Conservation (phyloP, 1,284 basidiomycete genomes). For the Ganoderma sp. region DNA sequence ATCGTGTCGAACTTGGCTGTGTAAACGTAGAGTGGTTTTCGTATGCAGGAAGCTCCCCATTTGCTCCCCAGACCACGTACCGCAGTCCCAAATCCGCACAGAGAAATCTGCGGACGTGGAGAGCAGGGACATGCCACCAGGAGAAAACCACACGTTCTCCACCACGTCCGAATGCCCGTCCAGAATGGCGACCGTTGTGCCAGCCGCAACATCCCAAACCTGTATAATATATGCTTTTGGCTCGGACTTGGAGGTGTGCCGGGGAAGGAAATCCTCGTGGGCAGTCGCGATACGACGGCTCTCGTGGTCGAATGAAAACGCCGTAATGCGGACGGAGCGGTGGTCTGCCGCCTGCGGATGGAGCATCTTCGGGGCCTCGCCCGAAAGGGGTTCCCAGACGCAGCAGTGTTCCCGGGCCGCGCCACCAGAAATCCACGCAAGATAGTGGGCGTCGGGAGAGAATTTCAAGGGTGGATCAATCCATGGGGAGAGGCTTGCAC, state of each 20-base stretch:
- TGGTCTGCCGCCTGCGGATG: no score
- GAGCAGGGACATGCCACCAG: not conserved
- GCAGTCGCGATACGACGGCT: not conserved
- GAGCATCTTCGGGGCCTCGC: not conserved
- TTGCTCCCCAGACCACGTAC: no score
- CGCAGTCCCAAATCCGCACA: no score
- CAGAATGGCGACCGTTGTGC: not conserved
- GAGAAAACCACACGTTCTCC: not conserved
- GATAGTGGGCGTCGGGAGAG: not conserved
- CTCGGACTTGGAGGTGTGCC: not conserved
- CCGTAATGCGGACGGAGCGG: not conserved
- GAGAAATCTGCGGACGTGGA: not conserved
- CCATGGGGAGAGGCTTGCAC: not conserved
- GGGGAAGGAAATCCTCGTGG: not conserved
- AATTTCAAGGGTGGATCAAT: not conserved
- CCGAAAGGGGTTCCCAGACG: not conserved
- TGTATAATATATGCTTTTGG: not conserved
- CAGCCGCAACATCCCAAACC: not conserved
- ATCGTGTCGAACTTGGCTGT: no score
- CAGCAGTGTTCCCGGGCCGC: not conserved
- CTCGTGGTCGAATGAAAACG: not conserved
- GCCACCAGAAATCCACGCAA: not conserved
- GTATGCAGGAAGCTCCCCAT: no score
- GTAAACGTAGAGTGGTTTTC: no score
- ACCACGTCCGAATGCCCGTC: not conserved